Conservation (phyloP, 2,329 filamentous ascomycete species). For the Didymella lethalis region DNA sequence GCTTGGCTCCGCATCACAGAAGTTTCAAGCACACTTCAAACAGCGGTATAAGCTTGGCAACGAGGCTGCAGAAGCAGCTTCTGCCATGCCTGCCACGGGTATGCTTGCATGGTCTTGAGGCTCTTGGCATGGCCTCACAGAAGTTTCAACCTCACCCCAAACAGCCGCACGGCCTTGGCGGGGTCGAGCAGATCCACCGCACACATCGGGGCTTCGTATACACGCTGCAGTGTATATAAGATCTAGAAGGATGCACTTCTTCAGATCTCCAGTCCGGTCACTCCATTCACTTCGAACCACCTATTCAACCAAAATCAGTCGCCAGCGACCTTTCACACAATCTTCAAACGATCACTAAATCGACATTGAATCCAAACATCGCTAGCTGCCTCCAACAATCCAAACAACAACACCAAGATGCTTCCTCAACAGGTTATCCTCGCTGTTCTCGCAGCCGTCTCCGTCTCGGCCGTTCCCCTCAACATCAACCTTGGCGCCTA, state of each 20-base stretch:
- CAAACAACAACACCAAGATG: constrained; percentile 42
- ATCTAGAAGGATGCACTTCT: constrained; percentile 34
- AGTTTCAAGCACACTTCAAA: constrained; percentile 48
- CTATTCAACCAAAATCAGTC: constrained; percentile 40
- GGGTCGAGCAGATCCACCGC: constrained; percentile 21
- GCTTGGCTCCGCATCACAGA: constrained; percentile 47
- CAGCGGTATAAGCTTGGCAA: constrained; percentile 40
- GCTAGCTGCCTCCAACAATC: constrained; percentile 13
- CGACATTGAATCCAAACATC: constrained; percentile 22
- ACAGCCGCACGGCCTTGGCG: constrained; percentile 46
- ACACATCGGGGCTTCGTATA: constrained; percentile 19
- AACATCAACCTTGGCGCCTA: constrained; percentile 64
- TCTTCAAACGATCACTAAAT: constrained; percentile 36
- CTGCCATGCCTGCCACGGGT: constrained; percentile 36
- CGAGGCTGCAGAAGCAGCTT: constrained; percentile 19
- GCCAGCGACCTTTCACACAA: constrained; percentile 41
- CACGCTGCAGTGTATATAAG: constrained; percentile 39
- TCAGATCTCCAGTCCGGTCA: constrained; percentile 48
- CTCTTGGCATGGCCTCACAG: constrained; percentile 50
- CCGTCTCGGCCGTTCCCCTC: constrained; percentile 53
- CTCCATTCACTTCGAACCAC: constrained; percentile 48
- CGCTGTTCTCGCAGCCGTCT: constrained; percentile 46
- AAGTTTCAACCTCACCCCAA: constrained; percentile 50
- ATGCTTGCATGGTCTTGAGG: constrained; percentile 39
- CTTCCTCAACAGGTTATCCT: constrained; percentile 50